phyloP scores from a whole-genome alignment of 78 protist species.

The Planoprotostelium fungivorum region DNA sequence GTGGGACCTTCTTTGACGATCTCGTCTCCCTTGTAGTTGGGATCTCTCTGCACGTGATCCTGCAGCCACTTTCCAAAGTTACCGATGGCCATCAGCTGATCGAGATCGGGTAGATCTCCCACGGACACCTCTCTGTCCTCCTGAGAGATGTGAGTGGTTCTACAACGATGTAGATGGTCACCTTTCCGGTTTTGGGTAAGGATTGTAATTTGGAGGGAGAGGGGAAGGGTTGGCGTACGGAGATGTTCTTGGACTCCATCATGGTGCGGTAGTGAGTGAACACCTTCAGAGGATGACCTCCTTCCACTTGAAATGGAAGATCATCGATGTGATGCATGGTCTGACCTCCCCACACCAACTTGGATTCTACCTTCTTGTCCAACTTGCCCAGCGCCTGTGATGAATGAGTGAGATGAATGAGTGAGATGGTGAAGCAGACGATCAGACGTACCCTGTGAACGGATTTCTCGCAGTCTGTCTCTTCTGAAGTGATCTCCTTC shows the following conservation, averaged over 20 bases:
- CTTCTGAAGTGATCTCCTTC: slow-evolving; percentile 3
- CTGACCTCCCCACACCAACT: slow-evolving; percentile 5
- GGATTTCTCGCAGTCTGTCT: background rate
- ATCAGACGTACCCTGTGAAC: background rate
- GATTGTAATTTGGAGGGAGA: background rate
- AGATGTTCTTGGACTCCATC: background rate
- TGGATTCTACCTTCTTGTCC: background rate
- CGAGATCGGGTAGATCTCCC: background rate
- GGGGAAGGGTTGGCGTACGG: background rate
- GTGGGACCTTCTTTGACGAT: background rate
- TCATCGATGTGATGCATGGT: slow-evolving; percentile 28
- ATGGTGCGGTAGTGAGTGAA: background rate
- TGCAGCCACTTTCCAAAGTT: background rate
- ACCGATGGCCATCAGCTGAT: background rate
- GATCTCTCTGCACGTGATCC: background rate
- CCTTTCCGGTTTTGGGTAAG: background rate
- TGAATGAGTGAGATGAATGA: too few species aligned
- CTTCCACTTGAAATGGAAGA: slow-evolving; percentile 4
- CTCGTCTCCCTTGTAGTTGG: background rate
- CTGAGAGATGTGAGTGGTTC: background rate
- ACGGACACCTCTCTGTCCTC: background rate
- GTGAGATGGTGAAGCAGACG: background rate
- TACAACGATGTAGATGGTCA: too few species aligned
- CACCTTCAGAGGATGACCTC: background rate
- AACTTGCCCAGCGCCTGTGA: background rate